Base-by-base conservation (phyloP, 2,329 filamentous ascomycete genomes). In the Aspergillus puulaauensis region DNA sequence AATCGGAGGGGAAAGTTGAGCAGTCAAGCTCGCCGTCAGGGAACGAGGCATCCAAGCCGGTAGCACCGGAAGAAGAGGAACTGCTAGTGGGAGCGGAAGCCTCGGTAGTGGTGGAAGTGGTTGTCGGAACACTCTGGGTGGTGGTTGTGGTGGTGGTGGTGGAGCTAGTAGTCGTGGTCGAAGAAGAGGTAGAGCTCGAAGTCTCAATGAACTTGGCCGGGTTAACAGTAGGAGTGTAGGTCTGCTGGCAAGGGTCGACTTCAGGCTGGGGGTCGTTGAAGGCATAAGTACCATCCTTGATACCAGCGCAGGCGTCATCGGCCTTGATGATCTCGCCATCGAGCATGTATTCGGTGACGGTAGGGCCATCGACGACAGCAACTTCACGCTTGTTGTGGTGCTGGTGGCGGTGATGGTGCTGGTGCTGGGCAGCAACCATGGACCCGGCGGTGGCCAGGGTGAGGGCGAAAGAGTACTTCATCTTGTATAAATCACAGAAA, bases 11-110 rank as follows among this genome's bases (percentile, higher is more conserved):
- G 79, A 97, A 96, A 2, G 80, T 70, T 61, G 74, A 76, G 79
- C 95, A 98, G 63, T 82, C 76, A 54, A 96, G 68, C 65, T 86
- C 75, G 59, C 90, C 90, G 73, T 88, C 88, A 12, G 89, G 90
- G 81, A 98, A 98, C 7, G 86, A 78, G 15, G 78, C 76, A 64
- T 86, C 79, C 54, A 93, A 64, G 51, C 90, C 90, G 23, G 69
- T 78, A 51, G 74, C 79, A 35, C 64, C 63, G 3, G 69, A 63
- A 57, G 63, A 60, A 63, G 67, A 60, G 54, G 66, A 65, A 14
- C 17, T 21, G 11, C 73, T 62, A 24, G 66, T 62, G 66, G 61
- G 60, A 65, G 64, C 57, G 65, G 55, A 31, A 6, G 58, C 64
- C 27, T 68, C 51, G 43, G 65, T 59, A 47, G 68, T 60, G 61